These are phyloP conservation scores for Suillus paluster DNA, from an alignment of 768 basidiomycete species.

Conservation along the genomic window DNA sequence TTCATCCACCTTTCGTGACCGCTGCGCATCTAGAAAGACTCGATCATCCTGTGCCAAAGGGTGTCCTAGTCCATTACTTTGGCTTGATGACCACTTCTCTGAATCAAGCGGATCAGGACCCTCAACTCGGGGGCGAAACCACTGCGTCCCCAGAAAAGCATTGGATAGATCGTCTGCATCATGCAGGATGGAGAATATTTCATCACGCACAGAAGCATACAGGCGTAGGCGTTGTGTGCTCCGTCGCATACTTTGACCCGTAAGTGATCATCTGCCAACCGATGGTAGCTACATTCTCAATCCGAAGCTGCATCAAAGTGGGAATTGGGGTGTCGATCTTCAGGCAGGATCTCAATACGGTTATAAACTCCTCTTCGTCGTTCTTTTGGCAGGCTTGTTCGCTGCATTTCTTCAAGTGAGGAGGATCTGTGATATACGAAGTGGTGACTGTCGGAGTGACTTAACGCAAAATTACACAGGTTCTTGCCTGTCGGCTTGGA, in stretches of 20 bases:
- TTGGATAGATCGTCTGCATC: slow-evolving; percentile 26
- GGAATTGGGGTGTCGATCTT: slow-evolving; percentile 91
- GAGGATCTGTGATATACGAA: slow-evolving; percentile 10
- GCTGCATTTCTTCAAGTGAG: slow-evolving; percentile 82
- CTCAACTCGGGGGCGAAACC: neutral
- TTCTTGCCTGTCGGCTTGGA: slow-evolving; percentile 80
- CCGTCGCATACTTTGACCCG: slow-evolving; percentile 91
- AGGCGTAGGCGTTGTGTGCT: slow-evolving; percentile 85
- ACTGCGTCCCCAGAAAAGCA: neutral
- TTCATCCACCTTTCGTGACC: neutral
- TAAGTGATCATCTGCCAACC: too few species aligned
- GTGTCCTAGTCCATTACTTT: neutral
- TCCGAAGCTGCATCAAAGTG: slow-evolving; percentile 41
- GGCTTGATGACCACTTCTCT: neutral
- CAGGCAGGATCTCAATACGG: slow-evolving; percentile 87
- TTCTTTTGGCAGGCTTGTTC: slow-evolving; percentile 81
- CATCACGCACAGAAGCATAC: slow-evolving; percentile 67
- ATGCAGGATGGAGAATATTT: slow-evolving; percentile 35
- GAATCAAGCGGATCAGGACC: neutral
- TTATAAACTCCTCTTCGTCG: slow-evolving; percentile 84
- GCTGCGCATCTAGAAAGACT: neutral
- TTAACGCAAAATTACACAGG: slow-evolving; percentile 42
- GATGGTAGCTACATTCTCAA: slow-evolving; percentile 5
- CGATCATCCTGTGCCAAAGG: neutral
- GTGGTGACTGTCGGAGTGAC: neutral